phyloP scores from a whole-genome alignment of 345 rosid genomes.

The Erysimum cheiranthoides region DNA sequence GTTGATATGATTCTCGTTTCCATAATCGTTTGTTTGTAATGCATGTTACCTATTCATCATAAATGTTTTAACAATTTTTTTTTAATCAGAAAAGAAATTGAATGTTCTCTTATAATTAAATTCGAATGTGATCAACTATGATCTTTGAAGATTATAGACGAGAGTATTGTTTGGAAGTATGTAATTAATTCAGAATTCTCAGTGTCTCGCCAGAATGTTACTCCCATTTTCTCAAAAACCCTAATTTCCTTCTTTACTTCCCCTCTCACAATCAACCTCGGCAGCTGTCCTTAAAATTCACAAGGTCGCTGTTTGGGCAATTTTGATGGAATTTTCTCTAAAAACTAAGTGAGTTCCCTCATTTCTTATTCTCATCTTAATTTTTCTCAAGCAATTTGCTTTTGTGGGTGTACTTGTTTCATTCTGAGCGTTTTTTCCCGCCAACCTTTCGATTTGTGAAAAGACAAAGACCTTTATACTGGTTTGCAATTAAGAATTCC shows the following conservation, averaged over 20 bases:
- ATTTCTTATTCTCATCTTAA: background rate
- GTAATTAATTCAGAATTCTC: background rate
- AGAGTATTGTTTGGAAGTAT: too few species aligned
- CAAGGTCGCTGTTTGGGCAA: background rate
- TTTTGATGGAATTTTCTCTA: background rate
- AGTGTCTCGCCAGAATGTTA: background rate
- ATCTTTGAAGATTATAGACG: too few species aligned
- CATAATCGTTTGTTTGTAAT: background rate
- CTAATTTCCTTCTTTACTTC: background rate
- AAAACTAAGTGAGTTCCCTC: conserved; percentile 17
- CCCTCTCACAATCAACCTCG: background rate
- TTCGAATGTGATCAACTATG: too few species aligned
- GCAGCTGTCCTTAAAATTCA: background rate
- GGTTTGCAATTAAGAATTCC: background rate
- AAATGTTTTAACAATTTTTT: too few species aligned
- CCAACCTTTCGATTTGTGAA: too few species aligned
- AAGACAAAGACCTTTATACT: background rate
- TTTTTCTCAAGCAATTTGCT: background rate
- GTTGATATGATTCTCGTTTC: background rate
- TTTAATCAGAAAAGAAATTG: too few species aligned
- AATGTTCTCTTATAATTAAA: too few species aligned
- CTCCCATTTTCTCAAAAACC: background rate
- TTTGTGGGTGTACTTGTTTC: too few species aligned
- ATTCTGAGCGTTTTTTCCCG: too few species aligned
- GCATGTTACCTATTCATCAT: too few species aligned